These are phyloP conservation scores for Tricholoma hemisulphureum DNA, from an alignment of 768 basidiomycete species.

Conservation along the genomic window DNA sequence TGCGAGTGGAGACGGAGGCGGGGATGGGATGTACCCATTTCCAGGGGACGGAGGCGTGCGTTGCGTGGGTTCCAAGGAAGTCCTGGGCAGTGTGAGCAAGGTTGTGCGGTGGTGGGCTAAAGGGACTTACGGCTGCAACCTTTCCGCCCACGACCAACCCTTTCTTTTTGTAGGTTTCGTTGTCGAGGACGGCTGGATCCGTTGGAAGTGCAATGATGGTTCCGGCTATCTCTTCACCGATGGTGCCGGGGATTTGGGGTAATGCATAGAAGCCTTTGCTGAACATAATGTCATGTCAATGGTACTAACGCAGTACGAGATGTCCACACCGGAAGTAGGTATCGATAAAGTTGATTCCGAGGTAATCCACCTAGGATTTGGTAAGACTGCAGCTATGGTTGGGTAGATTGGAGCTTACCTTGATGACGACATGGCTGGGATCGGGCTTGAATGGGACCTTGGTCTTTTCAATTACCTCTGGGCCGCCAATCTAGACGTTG, in stretches of 20 bases:
- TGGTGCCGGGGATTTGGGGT: slow-evolving; percentile 55
- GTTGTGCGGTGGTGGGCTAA: background rate
- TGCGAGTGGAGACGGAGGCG: slow-evolving; percentile 50
- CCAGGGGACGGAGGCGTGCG: slow-evolving; percentile 71
- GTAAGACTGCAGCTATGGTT: background rate
- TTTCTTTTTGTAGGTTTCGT: slow-evolving; percentile 62
- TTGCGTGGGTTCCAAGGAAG: slow-evolving; percentile 55
- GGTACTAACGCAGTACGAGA: background rate
- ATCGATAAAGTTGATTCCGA: slow-evolving; percentile 87
- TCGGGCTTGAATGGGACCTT: slow-evolving; percentile 60
- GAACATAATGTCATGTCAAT: background rate
- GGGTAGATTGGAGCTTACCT: slow-evolving; percentile 22
- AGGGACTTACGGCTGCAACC: slow-evolving; percentile 63
- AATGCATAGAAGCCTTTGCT: slow-evolving; percentile 67
- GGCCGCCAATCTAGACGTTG: slow-evolving; percentile 53
- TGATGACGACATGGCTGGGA: slow-evolving; percentile 58
- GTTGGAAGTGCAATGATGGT: slow-evolving; percentile 72
- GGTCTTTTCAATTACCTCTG: slow-evolving; percentile 73
- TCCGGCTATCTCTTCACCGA: slow-evolving; percentile 82
- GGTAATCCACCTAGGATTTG: slow-evolving; percentile 57
- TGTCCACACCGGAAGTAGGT: slow-evolving; percentile 68
- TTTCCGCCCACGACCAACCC: slow-evolving; percentile 66
- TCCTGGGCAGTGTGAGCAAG: slow-evolving; percentile 33
- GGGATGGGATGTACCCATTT: slow-evolving; percentile 65
- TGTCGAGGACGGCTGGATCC: slow-evolving; percentile 55